Conservation (phyloP, 169 alveolate species). For the Plasmodium vinckei region DNA sequence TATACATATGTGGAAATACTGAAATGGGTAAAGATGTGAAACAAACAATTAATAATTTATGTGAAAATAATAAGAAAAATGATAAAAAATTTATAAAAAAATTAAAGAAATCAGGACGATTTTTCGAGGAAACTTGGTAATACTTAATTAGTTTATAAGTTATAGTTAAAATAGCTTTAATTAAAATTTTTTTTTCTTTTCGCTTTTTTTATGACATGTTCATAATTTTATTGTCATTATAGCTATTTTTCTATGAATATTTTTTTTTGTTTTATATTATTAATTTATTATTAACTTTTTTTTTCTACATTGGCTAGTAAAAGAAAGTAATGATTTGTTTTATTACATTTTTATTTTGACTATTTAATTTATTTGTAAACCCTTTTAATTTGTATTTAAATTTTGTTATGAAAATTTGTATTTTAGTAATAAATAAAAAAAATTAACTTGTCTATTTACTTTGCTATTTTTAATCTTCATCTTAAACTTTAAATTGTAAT, state of each 20-base stretch:
- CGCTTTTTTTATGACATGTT: conserved; percentile 7
- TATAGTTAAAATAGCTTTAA: background rate
- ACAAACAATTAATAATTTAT: conserved; percentile 51
- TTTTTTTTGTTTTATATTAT: conserved; percentile 24
- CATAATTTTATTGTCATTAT: conserved; percentile 3
- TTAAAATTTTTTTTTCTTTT: conserved; percentile 7
- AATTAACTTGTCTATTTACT: too few relatives aligned
- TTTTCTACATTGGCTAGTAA: conserved; percentile 32
- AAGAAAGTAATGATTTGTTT: background rate
- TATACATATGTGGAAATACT: conserved; percentile 71
- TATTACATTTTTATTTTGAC: background rate
- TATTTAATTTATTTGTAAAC: conserved; percentile 9
- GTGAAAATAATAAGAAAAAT: conserved; percentile 31
- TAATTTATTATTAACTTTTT: background rate
- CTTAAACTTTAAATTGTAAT: too few relatives aligned
- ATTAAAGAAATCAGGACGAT: conserved; percentile 70
- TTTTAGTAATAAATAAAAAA: background rate
- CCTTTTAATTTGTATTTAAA: conserved; percentile 3
- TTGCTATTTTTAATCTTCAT: background rate
- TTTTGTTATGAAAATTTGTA: conserved; percentile 6
- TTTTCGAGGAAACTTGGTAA: conserved; percentile 83
- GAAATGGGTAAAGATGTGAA: conserved; percentile 68
- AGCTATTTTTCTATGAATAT: background rate
- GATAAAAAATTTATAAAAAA: conserved; percentile 64
- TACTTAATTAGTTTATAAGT: background rate